A percentile compares a stretch with the other conserved stretches of the same genome.
phyloP scores from a whole-genome alignment of 257 asterid species.

The Apocynum venetum region DNA sequence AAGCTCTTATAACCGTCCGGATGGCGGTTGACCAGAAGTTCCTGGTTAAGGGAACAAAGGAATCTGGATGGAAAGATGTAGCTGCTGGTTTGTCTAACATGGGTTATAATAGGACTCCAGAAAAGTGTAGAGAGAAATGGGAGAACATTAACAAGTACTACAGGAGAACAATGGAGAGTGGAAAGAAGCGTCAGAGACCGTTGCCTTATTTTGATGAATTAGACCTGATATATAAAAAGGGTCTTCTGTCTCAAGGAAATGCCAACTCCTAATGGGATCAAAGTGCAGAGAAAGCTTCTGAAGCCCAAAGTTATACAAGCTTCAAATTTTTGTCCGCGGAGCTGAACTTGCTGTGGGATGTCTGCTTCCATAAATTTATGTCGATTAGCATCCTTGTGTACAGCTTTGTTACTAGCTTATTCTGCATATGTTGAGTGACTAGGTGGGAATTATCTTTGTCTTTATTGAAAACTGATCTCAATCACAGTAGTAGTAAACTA shows the following conservation, averaged over 20 bases:
- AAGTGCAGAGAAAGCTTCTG: background rate
- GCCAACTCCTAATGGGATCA: background rate
- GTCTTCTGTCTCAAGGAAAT: background rate
- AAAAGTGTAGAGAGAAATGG: conserved; percentile 27
- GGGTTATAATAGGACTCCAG: conserved; percentile 30
- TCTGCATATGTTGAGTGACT: background rate
- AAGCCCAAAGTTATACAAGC: background rate
- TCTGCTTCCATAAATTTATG: background rate
- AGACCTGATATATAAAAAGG: background rate
- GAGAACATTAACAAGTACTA: conserved; percentile 8
- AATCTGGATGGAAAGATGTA: conserved; percentile 29
- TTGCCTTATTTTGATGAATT: conserved; percentile 7
- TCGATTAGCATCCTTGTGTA: background rate
- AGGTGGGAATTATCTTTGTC: background rate
- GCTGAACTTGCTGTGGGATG: background rate
- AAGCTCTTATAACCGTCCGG: conserved; percentile 1
- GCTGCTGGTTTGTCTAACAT: conserved; percentile 20
- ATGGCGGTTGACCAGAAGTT: conserved; percentile 5
- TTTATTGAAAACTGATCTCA: background rate
- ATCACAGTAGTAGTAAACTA: background rate
- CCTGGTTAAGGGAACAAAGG: background rate
- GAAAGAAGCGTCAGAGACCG: background rate
- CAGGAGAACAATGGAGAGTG: conserved; percentile 3
- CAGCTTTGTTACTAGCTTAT: background rate
- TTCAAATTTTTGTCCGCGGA: background rate